These are phyloP conservation scores for Hysterangium stoloniferum DNA, from an alignment of 768 basidiomycete species.

Conservation along the genomic window DNA sequence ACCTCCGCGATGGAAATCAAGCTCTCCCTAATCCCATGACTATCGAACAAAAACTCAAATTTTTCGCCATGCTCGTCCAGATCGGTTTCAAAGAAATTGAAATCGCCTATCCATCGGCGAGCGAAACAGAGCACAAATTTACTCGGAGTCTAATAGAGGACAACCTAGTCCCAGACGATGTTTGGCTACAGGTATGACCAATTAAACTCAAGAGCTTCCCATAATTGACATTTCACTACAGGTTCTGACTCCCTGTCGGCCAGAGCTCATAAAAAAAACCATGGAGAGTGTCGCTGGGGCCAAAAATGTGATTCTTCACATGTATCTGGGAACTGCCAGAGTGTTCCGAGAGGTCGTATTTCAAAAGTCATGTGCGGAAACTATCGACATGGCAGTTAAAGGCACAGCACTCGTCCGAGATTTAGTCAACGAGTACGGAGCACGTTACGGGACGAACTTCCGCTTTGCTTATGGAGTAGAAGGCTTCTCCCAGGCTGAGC, in stretches of 20 bases:
- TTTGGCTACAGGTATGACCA: constrained; percentile 39
- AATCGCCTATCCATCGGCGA: constrained; percentile 38
- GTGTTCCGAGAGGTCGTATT: constrained; percentile 41
- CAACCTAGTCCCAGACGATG: constrained; percentile 31
- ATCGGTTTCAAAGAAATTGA: constrained; percentile 43
- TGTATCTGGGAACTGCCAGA: constrained; percentile 40
- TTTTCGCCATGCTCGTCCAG: constrained; percentile 40
- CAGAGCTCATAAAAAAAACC: constrained; percentile 35
- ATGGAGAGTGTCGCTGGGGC: constrained; percentile 35
- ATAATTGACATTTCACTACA: constrained; percentile 14
- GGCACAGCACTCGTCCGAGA: constrained; percentile 34
- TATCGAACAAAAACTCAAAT: constrained; percentile 38
- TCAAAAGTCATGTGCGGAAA: constrained; percentile 33
- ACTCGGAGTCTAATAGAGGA: constrained; percentile 32
- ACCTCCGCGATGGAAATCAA: constrained; percentile 42
- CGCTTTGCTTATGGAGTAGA: constrained; percentile 11
- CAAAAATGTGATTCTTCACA: constrained; percentile 39
- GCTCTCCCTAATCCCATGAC: constrained; percentile 40
- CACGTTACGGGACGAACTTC: constrained; percentile 9
- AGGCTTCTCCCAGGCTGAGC: constrained; percentile 15
- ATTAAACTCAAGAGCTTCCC: constrained; percentile 12
- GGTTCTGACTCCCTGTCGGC: constrained; percentile 37
- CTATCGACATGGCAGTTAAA: constrained; percentile 32
- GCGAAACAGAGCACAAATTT: constrained; percentile 36
- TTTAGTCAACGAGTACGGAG: constrained; percentile 20